Percentiles rank a stretch among this genome's conserved stretches.
phyloP scores from a whole-genome alignment of 2,329 filamentous ascomycete genomes.

The Stemphylium lycopersici region DNA sequence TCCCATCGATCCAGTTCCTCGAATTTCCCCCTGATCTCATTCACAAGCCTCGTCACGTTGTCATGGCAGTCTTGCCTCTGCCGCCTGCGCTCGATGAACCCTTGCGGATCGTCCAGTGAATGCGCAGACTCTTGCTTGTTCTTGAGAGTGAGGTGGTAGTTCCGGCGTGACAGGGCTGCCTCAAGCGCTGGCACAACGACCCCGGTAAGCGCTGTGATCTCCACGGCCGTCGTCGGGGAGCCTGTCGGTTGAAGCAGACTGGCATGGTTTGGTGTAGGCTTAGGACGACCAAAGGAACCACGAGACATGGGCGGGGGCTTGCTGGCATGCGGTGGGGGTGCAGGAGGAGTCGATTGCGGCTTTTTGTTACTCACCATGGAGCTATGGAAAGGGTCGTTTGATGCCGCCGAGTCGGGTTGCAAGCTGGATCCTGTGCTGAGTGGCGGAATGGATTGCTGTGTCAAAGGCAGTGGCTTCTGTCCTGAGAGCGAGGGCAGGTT shows the following conservation, averaged over 20 bases:
- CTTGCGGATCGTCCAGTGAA: slow-evolving; percentile 65
- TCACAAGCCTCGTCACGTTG: slow-evolving; percentile 78
- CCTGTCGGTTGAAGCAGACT: slow-evolving; percentile 51
- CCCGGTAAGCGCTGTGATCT: slow-evolving; percentile 85
- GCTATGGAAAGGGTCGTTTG: slow-evolving; percentile 40
- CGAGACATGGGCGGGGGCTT: slow-evolving; percentile 34
- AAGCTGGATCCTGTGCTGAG: slow-evolving; percentile 19
- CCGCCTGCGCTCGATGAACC: slow-evolving; percentile 38
- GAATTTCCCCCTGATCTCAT: slow-evolving; percentile 81
- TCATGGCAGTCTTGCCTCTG: slow-evolving; percentile 72
- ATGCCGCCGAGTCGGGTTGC: slow-evolving; percentile 31
- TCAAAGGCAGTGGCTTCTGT: slow-evolving; percentile 33
- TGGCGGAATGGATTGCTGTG: slow-evolving; percentile 32
- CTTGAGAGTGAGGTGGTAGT: slow-evolving; percentile 61
- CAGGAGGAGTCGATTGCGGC: slow-evolving; percentile 13
- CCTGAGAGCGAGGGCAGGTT: slow-evolving; percentile 31
- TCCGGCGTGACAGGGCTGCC: slow-evolving; percentile 82
- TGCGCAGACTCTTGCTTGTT: slow-evolving; percentile 47
- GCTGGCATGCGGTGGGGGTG: slow-evolving; percentile 17
- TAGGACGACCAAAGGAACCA: slow-evolving; percentile 40
- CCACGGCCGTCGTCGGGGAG: slow-evolving; percentile 64
- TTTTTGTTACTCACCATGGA: slow-evolving; percentile 26
- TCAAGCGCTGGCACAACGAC: slow-evolving; percentile 94
- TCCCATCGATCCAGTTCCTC: slow-evolving; percentile 91
- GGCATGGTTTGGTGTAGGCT: slow-evolving; percentile 26